Base-by-base conservation (phyloP, 2,329 filamentous ascomycete species). In the Colletotrichum siamense region DNA sequence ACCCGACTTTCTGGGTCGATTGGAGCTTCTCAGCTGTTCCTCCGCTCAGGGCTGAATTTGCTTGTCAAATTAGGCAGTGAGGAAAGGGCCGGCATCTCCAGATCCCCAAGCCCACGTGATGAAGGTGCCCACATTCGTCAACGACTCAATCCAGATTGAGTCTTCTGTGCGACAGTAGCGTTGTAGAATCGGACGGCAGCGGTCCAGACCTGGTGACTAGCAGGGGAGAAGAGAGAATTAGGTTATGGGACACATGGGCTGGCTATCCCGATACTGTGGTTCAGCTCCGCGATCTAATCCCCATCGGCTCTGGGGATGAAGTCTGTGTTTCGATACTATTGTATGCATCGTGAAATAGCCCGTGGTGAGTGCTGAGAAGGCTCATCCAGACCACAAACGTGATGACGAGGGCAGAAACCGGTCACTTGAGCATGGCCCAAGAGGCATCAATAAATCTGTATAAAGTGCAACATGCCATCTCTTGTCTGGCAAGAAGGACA, bases 401-500 rank as follows among this genome's bases (percentile, higher is more conserved):
- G 18, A 22, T 22, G 9, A 10, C 5, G 10, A 22, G 44, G 10
- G 8, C 18, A 10, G 44, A n/a, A 22, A 8, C 9, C 6, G 6
- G 18, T 22, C n/a, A 7, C 5, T 22, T 0, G 9, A 22, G 18
- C 6, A 8, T 22, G n/a, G n/a, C 8, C 44, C 2, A 28, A 59
- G 26, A 59, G 22, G 24, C 15, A 59, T 28, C 55, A 3, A 6
- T 6, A 59, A 16, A 57, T 13, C 2, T 6, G 18, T 34, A 34
- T 62, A 32, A 32, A 15, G 15, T 18, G 18, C 12, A 2, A 1
- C 5, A 12, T 3, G 18, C 10, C 16, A 34, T 62, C 30, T 16
- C 18, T 12, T 2, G 0, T 8, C 8, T 62, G 0, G 0, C 15
- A 22, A 24, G 3, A 18, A 34, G 30, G 2, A n/a, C 1, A 32